Conservation (phyloP, 1,139 yeast species). For the Taphrina sp. region DNA sequence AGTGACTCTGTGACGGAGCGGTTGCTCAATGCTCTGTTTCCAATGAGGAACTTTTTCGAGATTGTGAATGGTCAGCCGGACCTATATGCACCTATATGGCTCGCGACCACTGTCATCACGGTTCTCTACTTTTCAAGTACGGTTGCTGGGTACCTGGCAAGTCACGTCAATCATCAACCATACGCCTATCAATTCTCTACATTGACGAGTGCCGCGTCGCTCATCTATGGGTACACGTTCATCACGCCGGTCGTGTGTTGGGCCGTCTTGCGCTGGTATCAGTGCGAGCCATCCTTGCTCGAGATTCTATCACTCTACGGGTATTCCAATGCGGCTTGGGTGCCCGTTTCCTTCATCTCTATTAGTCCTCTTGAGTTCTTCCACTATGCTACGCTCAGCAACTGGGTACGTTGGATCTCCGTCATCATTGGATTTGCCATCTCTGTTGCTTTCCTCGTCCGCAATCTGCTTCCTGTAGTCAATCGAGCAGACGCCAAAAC, state of each 20-base stretch:
- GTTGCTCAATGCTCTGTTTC: slow-evolving; percentile 41
- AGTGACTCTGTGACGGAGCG: slow-evolving; percentile 36
- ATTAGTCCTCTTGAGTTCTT: slow-evolving; percentile 47
- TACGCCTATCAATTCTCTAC: slow-evolving; percentile 62
- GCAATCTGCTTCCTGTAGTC: slow-evolving; percentile 44
- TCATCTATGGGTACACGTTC: slow-evolving; percentile 72
- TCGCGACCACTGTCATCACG: slow-evolving; percentile 72
- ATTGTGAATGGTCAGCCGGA: slow-evolving; percentile 53
- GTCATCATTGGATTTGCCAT: slow-evolving; percentile 45
- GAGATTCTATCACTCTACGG: slow-evolving; percentile 66
- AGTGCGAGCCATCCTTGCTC: slow-evolving; percentile 45
- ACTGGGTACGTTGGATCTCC: slow-evolving; percentile 46
- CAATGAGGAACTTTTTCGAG: slow-evolving; percentile 46
- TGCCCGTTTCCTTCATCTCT: slow-evolving; percentile 63
- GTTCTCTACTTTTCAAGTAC: slow-evolving; percentile 73
- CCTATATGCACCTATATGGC: slow-evolving; percentile 81
- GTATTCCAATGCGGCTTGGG: slow-evolving; percentile 74
- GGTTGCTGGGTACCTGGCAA: slow-evolving; percentile 53
- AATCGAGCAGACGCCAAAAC: slow-evolving; percentile 43
- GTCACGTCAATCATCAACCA: slow-evolving; percentile 48
- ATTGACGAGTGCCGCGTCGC: slow-evolving; percentile 61
- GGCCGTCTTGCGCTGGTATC: slow-evolving; percentile 49
- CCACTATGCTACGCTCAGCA: slow-evolving; percentile 44
- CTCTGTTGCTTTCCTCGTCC: slow-evolving; percentile 45
- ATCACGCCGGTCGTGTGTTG: slow-evolving; percentile 59